Percentiles rank a stretch among this genome's conserved stretches.
Conservation (phyloP, 192 early-diverging fungal genomes). For the Spinellus fusiger region DNA sequence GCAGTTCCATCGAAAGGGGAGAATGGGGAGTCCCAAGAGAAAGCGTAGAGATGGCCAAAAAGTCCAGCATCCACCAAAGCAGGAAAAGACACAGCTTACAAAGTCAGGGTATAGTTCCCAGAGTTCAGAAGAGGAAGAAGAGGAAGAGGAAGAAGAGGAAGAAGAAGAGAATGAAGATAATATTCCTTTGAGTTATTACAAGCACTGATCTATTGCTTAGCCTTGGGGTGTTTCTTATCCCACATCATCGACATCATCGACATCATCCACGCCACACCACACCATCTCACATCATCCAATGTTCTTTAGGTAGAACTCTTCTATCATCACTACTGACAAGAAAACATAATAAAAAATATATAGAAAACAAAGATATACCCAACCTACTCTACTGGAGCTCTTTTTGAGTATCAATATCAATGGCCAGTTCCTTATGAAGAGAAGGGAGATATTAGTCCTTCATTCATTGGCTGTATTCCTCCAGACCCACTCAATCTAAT, state of each 20-base stretch:
- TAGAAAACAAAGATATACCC: no score
- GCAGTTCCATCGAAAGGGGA: no score
- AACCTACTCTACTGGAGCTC: no score
- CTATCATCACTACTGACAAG: neutral
- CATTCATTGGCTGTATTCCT: no score
- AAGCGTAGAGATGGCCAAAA: neutral
- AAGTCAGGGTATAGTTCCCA: no score
- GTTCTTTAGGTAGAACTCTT: neutral
- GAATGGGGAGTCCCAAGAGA: no score
- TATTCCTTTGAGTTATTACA: slow-evolving; percentile 13
- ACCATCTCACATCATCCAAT: neutral
- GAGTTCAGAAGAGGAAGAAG: neutral
- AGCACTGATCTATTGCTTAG: neutral
- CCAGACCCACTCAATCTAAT: no score
- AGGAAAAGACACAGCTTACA: neutral
- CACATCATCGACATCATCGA: neutral
- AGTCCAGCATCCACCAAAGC: neutral
- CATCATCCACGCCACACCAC: neutral
- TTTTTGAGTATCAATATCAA: no score
- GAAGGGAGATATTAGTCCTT: no score
- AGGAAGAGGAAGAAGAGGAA: neutral
- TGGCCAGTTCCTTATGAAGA: no score
- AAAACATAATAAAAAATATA: neutral
- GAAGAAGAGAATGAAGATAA: slow-evolving; percentile 11
- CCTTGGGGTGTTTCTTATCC: no score